Conservation (phyloP, 179 eudicot genomes). For the Beta macrorhiza region DNA sequence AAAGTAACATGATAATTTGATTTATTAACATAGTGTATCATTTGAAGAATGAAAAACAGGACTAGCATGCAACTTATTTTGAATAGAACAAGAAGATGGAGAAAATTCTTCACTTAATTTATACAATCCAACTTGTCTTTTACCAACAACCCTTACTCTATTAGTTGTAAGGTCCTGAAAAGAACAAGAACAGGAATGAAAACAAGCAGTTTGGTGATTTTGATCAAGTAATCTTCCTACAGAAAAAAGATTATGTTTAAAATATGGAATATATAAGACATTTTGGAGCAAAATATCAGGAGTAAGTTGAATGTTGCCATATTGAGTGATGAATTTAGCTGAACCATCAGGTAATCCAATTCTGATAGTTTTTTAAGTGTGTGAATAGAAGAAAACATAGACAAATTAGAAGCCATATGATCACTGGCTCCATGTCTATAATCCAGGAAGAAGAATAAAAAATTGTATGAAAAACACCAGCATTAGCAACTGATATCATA, state of each 20-base stretch:
- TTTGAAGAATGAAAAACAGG: too few relatives aligned
- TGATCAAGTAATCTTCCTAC: background rate
- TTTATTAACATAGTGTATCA: too few relatives aligned
- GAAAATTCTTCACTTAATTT: background rate
- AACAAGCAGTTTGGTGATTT: rapidly evolving
- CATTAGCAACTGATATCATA: too few relatives aligned
- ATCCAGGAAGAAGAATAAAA: background rate
- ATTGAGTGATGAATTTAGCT: too few relatives aligned
- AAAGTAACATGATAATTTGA: too few relatives aligned
- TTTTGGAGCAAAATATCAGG: too few relatives aligned
- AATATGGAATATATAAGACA: background rate
- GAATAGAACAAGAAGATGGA: too few relatives aligned
- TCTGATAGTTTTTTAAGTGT: background rate
- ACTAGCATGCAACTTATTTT: too few relatives aligned
- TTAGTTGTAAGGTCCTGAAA: slow-evolving; percentile 19
- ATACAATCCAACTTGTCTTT: background rate
- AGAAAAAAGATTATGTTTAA: background rate
- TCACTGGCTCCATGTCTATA: background rate
- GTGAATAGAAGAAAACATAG: rapidly evolving
- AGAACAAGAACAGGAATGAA: background rate
- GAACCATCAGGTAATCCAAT: background rate
- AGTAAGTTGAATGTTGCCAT: background rate
- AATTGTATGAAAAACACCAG: too few relatives aligned
- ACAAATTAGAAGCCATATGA: background rate
- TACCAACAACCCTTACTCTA: background rate